Conservation (phyloP, 2,329 filamentous ascomycete species). For the Colletotrichum spinosum region DNA sequence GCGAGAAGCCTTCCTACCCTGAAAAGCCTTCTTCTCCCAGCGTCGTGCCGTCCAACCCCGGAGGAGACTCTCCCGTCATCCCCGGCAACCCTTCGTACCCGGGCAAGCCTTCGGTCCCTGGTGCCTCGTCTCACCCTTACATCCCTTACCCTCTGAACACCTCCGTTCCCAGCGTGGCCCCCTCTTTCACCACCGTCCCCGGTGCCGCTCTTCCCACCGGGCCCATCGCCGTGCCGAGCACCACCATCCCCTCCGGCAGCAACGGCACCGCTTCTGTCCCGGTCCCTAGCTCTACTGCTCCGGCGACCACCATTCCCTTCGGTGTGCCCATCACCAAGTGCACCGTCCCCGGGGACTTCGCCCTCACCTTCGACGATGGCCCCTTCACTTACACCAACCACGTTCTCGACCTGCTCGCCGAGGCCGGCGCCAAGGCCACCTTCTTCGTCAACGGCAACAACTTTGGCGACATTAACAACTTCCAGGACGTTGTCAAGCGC, state of each 20-base stretch:
- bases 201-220: constrained; percentile 29
- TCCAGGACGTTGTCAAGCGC: constrained; percentile 53
- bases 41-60: not conserved
- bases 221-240: constrained; percentile 17
- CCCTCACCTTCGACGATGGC: constrained; percentile 62
- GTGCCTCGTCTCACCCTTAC: constrained; percentile 12
- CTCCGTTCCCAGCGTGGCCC: constrained; percentile 13
- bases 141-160: constrained; percentile 30
- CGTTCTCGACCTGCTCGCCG: constrained; percentile 53
- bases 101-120: constrained; percentile 19
- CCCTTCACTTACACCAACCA: constrained; percentile 55
- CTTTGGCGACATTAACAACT: constrained; percentile 52
- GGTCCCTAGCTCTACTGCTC: constrained; percentile 43
- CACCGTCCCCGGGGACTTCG: constrained; percentile 49
- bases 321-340: constrained; percentile 49
- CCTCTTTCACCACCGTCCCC: constrained; percentile 25
- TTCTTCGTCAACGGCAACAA: constrained; percentile 58
- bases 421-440: constrained; percentile 49
- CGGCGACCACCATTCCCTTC: constrained; percentile 47
- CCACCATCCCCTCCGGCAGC: constrained; percentile 29
- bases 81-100: constrained; percentile 19
- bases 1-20: constrained; percentile 7
- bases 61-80: not conserved
- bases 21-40: constrained; percentile 4
- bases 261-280: constrained; percentile 23